These are phyloP conservation scores for Kwoniella bestiolae DNA, from an alignment of 768 basidiomycete genomes.

Conservation along the genomic window DNA sequence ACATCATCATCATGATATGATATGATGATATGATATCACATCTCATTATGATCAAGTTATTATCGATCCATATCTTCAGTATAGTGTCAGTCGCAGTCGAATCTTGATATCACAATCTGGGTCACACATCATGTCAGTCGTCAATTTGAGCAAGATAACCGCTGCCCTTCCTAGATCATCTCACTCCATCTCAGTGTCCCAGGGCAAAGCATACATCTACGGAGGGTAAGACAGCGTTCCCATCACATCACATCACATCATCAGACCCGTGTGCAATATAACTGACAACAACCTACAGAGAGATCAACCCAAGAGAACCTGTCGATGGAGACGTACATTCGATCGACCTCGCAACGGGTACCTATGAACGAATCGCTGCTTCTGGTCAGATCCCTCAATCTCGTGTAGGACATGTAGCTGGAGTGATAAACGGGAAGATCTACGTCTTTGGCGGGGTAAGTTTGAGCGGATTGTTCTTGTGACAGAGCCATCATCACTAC, in stretches of 20 bases:
- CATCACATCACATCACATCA: too few relatives aligned
- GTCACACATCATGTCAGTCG: background rate
- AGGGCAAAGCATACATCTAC: conserved; percentile 58
- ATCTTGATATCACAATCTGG: too few relatives aligned
- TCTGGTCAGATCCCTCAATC: conserved; percentile 41
- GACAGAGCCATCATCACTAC: too few relatives aligned
- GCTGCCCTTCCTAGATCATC: conserved; percentile 59
- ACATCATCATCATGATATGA: too few relatives aligned
- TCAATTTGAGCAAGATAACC: background rate
- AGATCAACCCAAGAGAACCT: conserved; percentile 60
- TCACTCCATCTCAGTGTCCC: conserved; percentile 58
- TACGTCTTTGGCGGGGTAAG: conserved; percentile 61
- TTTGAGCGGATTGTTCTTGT: background rate
- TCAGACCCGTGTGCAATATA: background rate
- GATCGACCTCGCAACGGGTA: conserved; percentile 31
- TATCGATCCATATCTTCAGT: too few relatives aligned
- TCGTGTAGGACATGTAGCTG: conserved; percentile 49
- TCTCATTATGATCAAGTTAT: too few relatives aligned
- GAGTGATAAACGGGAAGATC: conserved; percentile 38
- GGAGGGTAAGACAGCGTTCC: conserved; percentile 47
- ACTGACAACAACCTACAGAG: conserved; percentile 39
- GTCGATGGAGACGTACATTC: conserved; percentile 54
- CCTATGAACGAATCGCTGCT: conserved; percentile 18
- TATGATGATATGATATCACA: too few relatives aligned
- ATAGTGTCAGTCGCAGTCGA: too few relatives aligned